phyloP scores from a whole-genome alignment of 139 green algal species.

The Desmodesmus armatus region DNA sequence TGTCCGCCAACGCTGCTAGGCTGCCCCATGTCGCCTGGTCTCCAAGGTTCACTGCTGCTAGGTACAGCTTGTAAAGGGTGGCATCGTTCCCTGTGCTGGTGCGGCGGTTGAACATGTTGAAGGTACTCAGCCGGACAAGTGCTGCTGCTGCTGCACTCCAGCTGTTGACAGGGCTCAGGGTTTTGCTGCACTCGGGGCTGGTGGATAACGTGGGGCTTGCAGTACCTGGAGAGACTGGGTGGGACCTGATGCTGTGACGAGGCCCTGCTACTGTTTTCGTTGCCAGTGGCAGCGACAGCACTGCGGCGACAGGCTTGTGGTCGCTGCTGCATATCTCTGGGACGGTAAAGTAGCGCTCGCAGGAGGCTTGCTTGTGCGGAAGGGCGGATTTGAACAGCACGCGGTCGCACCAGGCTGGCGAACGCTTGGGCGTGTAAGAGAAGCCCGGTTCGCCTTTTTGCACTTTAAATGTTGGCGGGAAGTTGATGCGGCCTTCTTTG shows the following conservation, averaged over 20 bases:
- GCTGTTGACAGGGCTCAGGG: background rate
- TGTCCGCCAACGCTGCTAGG: background rate
- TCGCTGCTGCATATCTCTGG: slow-evolving; percentile 67
- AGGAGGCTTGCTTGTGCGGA: slow-evolving; percentile 53
- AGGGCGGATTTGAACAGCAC: slow-evolving; percentile 73
- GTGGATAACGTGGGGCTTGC: background rate
- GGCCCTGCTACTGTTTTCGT: slow-evolving; percentile 10
- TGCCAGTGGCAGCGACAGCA: slow-evolving; percentile 54
- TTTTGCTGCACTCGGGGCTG: background rate
- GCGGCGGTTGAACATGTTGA: background rate
- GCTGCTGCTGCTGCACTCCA: background rate
- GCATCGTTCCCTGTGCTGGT: background rate
- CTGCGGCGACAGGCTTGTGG: slow-evolving; percentile 79
- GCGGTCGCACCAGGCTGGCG: slow-evolving; percentile 79
- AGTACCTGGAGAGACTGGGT: background rate
- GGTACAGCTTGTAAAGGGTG: slow-evolving; percentile 14
- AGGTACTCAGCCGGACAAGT: background rate
- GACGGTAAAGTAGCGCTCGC: slow-evolving; percentile 61
- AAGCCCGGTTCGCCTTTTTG: slow-evolving; percentile 42
- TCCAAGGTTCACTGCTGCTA: background rate
- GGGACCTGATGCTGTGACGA: background rate
- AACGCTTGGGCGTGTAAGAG: slow-evolving; percentile 65
- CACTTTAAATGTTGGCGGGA: slow-evolving; percentile 81
- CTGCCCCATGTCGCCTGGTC: background rate
- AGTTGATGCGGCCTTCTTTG: slow-evolving; percentile 65